These are phyloP conservation scores for Colletotrichum plurivorum DNA, from an alignment of 2,329 filamentous ascomycete species.

Conservation along the genomic window DNA sequence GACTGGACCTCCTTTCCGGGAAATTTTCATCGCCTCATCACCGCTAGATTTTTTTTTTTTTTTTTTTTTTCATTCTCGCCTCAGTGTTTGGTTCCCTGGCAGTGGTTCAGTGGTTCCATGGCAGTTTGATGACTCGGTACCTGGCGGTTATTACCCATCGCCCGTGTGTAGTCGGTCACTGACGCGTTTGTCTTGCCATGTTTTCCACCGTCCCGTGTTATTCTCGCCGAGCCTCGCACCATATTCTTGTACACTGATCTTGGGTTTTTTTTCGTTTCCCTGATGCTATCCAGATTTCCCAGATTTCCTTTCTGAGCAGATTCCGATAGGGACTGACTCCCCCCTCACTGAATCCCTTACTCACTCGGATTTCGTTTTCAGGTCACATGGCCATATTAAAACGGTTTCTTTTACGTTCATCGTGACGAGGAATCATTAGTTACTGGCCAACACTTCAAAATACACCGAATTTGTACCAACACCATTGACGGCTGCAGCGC, in stretches of 20 bases:
- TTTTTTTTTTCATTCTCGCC: no score
- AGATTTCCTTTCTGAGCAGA: slow-evolving; percentile 1
- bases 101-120: no score
- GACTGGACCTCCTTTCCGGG: neutral
- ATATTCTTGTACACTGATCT: neutral
- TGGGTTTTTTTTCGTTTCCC: neutral
- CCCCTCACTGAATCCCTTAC: no score
- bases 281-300: neutral
- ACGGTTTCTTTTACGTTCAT: neutral
- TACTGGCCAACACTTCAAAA: neutral
- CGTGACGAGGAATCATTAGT: neutral
- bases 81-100: no score
- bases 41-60: no score
- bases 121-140: neutral
- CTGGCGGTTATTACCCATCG: no score
- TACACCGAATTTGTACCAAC: neutral
- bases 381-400: neutral
- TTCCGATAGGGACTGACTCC: neutral
- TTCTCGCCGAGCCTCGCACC: slow-evolving; percentile 16
- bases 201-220: slow-evolving; percentile 5
- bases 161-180: no score
- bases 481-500: neutral
- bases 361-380: no score
- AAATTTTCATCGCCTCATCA: slow-evolving; percentile 27
- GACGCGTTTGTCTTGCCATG: no score